Percentiles rank a stretch among this genome's conserved stretches.
Conservation (phyloP, 345 rosid genomes). For the Ceriops tagal region DNA sequence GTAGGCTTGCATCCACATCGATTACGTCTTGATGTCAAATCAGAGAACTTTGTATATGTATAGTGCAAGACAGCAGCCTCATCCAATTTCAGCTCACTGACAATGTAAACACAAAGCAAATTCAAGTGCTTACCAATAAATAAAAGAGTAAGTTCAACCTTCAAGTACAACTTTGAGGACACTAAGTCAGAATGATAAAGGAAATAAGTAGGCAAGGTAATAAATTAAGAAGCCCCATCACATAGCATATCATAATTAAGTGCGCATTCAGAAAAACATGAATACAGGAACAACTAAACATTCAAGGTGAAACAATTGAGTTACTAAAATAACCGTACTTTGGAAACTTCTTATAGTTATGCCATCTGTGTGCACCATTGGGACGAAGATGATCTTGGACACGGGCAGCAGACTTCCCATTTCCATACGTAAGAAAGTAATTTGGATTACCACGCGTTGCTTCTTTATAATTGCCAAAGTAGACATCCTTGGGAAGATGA, state of each 20-base stretch:
- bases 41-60: constrained; percentile 84
- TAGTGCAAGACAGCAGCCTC: constrained; percentile 91
- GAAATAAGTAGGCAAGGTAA: background rate
- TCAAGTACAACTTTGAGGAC: background rate
- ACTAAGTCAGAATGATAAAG: background rate
- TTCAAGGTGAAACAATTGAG: no score
- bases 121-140: background rate
- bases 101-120: background rate
- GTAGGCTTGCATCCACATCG: constrained; percentile 99
- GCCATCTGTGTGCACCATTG: constrained; percentile 99
- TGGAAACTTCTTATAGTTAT: constrained; percentile 78
- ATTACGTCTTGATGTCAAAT: constrained; percentile 92
- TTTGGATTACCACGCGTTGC: constrained; percentile 90
- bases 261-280: no score
- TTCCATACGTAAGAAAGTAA: constrained; percentile 90
- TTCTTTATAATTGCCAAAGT: constrained; percentile 82
- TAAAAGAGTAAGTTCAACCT: background rate
- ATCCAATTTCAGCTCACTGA: constrained; percentile 70
- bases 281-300: no score
- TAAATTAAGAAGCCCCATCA: no score
- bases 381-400: constrained; percentile 90
- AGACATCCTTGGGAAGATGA: constrained; percentile 80
- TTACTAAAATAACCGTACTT: constrained; percentile 32
- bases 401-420: constrained; percentile 96
- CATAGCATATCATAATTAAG: no score